These are phyloP conservation scores for Cercospora nicotianae DNA, from an alignment of 2,329 filamentous ascomycete species.

Conservation along the genomic window DNA sequence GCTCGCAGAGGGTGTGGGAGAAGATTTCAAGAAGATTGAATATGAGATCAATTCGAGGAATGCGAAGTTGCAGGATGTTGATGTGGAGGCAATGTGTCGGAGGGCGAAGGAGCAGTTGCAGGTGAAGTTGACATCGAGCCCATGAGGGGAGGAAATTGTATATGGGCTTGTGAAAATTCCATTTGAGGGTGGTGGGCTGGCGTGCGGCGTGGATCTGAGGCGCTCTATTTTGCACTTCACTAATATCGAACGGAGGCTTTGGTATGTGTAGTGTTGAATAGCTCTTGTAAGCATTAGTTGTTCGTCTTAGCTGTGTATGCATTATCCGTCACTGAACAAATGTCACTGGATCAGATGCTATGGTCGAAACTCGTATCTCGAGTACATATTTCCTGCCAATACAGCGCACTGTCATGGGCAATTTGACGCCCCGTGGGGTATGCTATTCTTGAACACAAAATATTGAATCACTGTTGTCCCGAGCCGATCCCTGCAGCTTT, in stretches of 20 bases:
- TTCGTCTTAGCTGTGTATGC: neutral
- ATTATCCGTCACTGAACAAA: neutral
- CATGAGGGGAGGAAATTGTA: neutral
- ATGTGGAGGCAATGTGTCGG: constrained; percentile 27
- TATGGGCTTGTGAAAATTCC: neutral
- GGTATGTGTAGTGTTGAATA: neutral
- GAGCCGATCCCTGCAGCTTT: neutral
- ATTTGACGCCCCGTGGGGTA: neutral
- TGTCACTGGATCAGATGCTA: neutral
- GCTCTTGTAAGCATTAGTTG: neutral
- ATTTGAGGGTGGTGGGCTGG: neutral
- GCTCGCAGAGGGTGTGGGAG: constrained; percentile 28
- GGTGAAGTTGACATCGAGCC: constrained; percentile 13
- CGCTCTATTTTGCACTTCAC: neutral
- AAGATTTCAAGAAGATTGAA: constrained; percentile 28
- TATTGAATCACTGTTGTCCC: neutral
- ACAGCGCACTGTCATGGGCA: neutral
- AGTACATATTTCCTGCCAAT: neutral
- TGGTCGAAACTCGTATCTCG: neutral
- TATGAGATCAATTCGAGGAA: constrained; percentile 30
- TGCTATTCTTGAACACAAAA: neutral
- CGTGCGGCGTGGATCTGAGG: neutral
- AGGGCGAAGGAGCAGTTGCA: constrained; percentile 22
- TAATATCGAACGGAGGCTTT: neutral
- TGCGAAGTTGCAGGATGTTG: constrained; percentile 26